These are phyloP conservation scores for Sclerotinia spermophila DNA, from an alignment of 2,329 filamentous ascomycete species.

Conservation along the genomic window DNA sequence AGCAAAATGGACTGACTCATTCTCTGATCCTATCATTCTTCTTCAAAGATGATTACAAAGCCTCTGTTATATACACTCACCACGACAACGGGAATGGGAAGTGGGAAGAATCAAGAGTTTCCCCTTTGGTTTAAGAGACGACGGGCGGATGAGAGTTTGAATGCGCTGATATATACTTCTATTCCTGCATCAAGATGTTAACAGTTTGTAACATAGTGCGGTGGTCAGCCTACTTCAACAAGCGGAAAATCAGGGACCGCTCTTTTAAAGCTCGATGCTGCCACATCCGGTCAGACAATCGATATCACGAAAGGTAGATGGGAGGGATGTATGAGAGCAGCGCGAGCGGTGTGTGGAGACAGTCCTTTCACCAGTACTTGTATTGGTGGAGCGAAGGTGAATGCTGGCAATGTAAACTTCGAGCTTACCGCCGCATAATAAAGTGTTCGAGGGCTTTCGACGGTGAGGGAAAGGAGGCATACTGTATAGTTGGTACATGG, in stretches of 20 bases:
- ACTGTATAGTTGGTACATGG: neutral
- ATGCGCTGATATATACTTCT: no score
- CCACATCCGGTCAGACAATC: constrained; percentile 46
- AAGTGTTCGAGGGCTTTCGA: neutral
- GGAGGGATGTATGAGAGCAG: constrained; percentile 53
- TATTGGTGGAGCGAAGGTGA: constrained; percentile 28
- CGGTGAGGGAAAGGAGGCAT: neutral
- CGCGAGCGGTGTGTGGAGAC: constrained; percentile 33
- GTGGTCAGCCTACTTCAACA: constrained; percentile 44
- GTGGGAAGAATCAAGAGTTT: neutral
- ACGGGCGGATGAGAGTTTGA: neutral
- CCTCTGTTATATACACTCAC: neutral
- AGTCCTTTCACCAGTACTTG: constrained; percentile 28
- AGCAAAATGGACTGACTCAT: neutral
- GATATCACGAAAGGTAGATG: constrained; percentile 51
- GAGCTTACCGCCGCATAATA: constrained; percentile 6
- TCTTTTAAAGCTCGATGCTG: constrained; percentile 45
- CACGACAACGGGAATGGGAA: neutral
- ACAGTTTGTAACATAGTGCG: constrained; percentile 39
- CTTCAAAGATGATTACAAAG: neutral
- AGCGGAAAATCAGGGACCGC: constrained; percentile 47
- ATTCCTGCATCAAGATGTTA: neutral
- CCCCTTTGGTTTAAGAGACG: neutral
- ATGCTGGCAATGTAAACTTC: constrained; percentile 29
- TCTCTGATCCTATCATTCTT: no score